Base-by-base conservation (phyloP, 306 rosid genomes). In the Elaeagnus macrophylla region DNA sequence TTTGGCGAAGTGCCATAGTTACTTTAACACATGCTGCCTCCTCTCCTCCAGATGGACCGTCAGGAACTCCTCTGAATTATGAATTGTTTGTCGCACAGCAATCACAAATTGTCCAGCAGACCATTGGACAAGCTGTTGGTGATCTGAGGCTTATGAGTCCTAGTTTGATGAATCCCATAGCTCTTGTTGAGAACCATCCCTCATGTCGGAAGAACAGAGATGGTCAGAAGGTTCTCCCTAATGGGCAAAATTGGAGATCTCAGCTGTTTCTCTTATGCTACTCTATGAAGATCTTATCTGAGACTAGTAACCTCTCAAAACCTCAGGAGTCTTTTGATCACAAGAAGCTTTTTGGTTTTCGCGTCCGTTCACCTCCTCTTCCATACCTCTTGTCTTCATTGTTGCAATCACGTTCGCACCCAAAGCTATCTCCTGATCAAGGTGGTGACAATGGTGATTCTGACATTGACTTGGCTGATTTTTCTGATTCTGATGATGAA, bases 11-110 rank as follows among this genome's bases (percentile, higher is more conserved):
- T 72, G 83, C 81, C 51, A 73, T 93, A 51, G 84, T 93, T 62
- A 79, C 83, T 61, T 75, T 93, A 41, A 93, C 99, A 16, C 99
- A 93, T 74, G 95, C 77, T 56, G 93, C 89, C 37, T 93, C 95
- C 20, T 94, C 99, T 69, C 99, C 99, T 43, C 99, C 99, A 10
- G 99, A 93, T 54, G 99, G 96, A 13, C 96, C 99, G 3, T 75
- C 95, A 18, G 99, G 99, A 61, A 48, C 86, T 57, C 96, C 95
- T 10, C 68, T 93, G 68, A 83, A 80, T 65, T 87, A 93, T 74
- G 99, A 93, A 72, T 83, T 79, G 53, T 87, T 80, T 78, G 96
- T 88, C 67, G 95, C 93, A 67, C 99, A 87, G 71, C 72, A 96
- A 58, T 82, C 96, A 55, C 99, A 87, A 53, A 82, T 84, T 58